A percentile compares a stretch with the other conserved stretches of the same genome.
Conservation (phyloP, 306 rosid genomes). For the Cotoneaster glaucophyllus region DNA sequence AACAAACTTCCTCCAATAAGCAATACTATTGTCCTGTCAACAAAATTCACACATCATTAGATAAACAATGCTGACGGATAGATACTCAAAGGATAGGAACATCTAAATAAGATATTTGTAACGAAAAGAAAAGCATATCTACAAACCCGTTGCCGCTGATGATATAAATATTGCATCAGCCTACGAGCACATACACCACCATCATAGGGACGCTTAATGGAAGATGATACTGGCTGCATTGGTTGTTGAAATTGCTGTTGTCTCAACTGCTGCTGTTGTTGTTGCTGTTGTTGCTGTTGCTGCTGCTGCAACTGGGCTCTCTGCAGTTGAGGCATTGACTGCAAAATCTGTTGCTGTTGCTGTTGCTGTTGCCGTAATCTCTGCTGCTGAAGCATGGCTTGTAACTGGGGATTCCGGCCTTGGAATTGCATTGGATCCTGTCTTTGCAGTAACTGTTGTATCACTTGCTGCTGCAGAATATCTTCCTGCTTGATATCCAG, state of each 20-base stretch:
- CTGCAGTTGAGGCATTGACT: constrained; percentile 85
- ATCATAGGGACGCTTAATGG: constrained; percentile 68
- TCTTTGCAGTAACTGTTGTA: constrained; percentile 82
- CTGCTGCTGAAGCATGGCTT: constrained; percentile 79
- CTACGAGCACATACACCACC: constrained; percentile 90
- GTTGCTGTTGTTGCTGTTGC: constrained; percentile 49
- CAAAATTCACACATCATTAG: constrained; percentile 8
- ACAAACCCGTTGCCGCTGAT: constrained; percentile 62
- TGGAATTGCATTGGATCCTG: constrained; percentile 76
- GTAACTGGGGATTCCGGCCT: constrained; percentile 67
- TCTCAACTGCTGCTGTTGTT: constrained; percentile 49
- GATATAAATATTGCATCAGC: constrained; percentile 91
- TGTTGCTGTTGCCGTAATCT: constrained; percentile 60
- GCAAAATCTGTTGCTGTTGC: constrained; percentile 63
- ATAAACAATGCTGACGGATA: not conserved
- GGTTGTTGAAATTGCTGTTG: constrained; percentile 86
- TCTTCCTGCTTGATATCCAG: constrained; percentile 84
- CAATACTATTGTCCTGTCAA: constrained; percentile 79
- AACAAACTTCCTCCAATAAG: constrained; percentile 99
- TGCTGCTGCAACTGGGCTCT: constrained; percentile 67
- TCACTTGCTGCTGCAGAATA: constrained; percentile 63
- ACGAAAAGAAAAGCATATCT: not conserved
- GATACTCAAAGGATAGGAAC: too few relatives aligned
- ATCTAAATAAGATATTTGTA: not conserved
- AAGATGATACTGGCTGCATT: constrained; percentile 59